Percentiles rank a stretch among this genome's conserved stretches.
Conservation (phyloP, 768 basidiomycete genomes). For the Hemileccinum impolitum region DNA sequence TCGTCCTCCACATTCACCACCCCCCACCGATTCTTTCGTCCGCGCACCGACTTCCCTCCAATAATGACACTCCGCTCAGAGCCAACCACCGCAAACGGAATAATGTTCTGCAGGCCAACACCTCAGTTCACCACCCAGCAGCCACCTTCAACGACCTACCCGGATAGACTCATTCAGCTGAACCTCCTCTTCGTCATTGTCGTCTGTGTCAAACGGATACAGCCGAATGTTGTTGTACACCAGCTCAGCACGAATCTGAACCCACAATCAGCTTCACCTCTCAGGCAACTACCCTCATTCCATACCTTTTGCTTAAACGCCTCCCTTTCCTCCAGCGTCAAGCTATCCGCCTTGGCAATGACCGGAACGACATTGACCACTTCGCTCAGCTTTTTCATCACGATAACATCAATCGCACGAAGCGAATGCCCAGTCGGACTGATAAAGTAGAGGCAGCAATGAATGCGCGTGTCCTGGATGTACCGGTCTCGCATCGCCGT, state of each 20-base stretch:
- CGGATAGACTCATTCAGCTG: slow-evolving; percentile 87
- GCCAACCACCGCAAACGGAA: slow-evolving; percentile 97
- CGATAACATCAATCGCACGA: slow-evolving; percentile 94
- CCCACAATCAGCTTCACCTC: slow-evolving; percentile 9
- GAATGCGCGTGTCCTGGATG: slow-evolving; percentile 97
- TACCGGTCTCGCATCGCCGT: slow-evolving; percentile 98
- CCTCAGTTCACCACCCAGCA: background rate
- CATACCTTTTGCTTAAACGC: slow-evolving; percentile 88
- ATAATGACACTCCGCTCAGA: slow-evolving; percentile 94
- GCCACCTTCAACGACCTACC: slow-evolving; percentile 44
- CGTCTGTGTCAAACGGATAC: slow-evolving; percentile 97
- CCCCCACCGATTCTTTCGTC: slow-evolving; percentile 97
- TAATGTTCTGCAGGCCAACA: slow-evolving; percentile 63
- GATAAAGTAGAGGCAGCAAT: slow-evolving; percentile 98
- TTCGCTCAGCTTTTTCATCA: slow-evolving; percentile 98
- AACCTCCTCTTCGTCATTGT: slow-evolving; percentile 90
- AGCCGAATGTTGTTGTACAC: slow-evolving; percentile 88
- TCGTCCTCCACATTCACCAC: slow-evolving; percentile 98
- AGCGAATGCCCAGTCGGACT: slow-evolving; percentile 97
- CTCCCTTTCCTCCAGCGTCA: slow-evolving; percentile 91
- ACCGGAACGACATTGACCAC: slow-evolving; percentile 99
- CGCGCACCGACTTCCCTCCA: slow-evolving; percentile 92
- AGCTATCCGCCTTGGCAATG: slow-evolving; percentile 93
- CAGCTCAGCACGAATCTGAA: slow-evolving; percentile 91
- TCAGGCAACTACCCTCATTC: background rate